These are phyloP conservation scores for Pseudocercospora ulei DNA, from an alignment of 2,329 filamentous ascomycete genomes.

Conservation along the genomic window DNA sequence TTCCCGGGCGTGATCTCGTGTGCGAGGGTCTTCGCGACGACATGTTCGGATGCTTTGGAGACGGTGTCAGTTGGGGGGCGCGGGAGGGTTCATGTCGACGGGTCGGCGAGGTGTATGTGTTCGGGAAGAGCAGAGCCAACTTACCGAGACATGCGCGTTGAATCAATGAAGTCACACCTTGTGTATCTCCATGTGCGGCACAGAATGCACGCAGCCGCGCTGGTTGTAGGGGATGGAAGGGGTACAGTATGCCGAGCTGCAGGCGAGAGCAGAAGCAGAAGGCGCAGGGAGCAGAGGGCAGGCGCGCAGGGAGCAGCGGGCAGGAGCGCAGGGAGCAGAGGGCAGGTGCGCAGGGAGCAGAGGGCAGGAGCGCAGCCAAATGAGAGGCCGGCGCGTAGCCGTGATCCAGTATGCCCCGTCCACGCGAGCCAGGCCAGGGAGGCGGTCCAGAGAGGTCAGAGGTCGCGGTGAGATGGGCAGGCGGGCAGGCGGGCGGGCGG, in stretches of 20 bases:
- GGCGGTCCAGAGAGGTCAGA: not conserved
- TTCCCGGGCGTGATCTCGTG: conserved; percentile 37
- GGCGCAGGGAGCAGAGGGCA: conserved; percentile 3
- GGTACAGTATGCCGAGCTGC: conserved; percentile 23
- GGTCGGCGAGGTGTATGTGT: conserved; percentile 17
- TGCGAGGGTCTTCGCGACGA: conserved; percentile 33
- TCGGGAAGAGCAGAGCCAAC: conserved; percentile 20
- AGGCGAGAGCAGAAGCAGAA: conserved; percentile 23
- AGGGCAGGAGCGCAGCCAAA: conserved; percentile 25
- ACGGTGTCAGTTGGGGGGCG: conserved; percentile 24
- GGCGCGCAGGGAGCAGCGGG: conserved; percentile 17
- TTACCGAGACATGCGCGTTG: conserved; percentile 33
- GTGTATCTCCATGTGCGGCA: conserved; percentile 23
- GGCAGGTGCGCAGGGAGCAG: no score
- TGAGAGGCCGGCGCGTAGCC: conserved; percentile 28
- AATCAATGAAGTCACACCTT: conserved; percentile 25
- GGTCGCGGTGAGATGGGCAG: conserved; percentile 27
- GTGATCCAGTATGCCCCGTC: conserved; percentile 18
- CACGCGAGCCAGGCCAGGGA: conserved; percentile 12
- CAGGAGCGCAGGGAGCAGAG: conserved; percentile 13
- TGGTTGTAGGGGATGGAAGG: conserved; percentile 20
- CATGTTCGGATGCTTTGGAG: conserved; percentile 34
- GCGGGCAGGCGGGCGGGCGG: conserved; percentile 28
- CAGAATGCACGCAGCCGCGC: conserved; percentile 39
- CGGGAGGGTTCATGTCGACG: conserved; percentile 23